Base-by-base conservation (phyloP, 1,139 yeast genomes). In the Yamadazyma aaseri region DNA sequence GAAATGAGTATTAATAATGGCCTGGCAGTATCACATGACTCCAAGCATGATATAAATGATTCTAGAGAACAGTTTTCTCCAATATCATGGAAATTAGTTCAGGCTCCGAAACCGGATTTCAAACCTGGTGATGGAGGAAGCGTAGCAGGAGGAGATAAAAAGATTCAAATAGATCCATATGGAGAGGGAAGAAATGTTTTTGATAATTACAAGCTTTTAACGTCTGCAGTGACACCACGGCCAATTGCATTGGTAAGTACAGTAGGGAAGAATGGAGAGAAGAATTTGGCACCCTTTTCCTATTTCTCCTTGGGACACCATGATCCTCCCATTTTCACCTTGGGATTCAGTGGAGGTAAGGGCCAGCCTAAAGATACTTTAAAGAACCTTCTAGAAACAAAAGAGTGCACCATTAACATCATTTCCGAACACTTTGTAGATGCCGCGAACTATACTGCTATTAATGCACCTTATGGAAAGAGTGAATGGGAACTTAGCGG, bases 371-470 rank as follows among this genome's bases (percentile, higher is more conserved):
- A 78, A 49, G 82, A 79, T 49, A 65, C 82, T 4, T 56, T 63
- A 33, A 46, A 44, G 9, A 78, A 78, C 47, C 48, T 77, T 17
- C 47, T 73, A 25, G 79, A 71, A 17, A 76, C 81, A 3, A 60
- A 57, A 6, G 84, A 78, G 46, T 61, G 71, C 36, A 73, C 81
- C 12, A 67, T 79, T 47, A 78, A 71, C 49, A 66, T 78, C 34
- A 66, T 79, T 21, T 66, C 79, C 31, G 85, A 79, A 51, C 77
- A 81, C 81, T 76, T 76, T 49, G 58, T 71, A 16, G 84, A 79
- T 40, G 84, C 83, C 10, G 81, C 82, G 9, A 76, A 79, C 48
- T 67, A 53, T 45, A 53, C 73, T 10, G 54, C 70, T 13, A 60
- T 60, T 14, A 54, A 67, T 42, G 66, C 78, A 2, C 84, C 84